Evolutionary conservation across 2,329 filamentous ascomycete genomes (phyloP), one percentile per base, ranked within the genome.

Genomic region (Phialocephala sp.): DNA sequence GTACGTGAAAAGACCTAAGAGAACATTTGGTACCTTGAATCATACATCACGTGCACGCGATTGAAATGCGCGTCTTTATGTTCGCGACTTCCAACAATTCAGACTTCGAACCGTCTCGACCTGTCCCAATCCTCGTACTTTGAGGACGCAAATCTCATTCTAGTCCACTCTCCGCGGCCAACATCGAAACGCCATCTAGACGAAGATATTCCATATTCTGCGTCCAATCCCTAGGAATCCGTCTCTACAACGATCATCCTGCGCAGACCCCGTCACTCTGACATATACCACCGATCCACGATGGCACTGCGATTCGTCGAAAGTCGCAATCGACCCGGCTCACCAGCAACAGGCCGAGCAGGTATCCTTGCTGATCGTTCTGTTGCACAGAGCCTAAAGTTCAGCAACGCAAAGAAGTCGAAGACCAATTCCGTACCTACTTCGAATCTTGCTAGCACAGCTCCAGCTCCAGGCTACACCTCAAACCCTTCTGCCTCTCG

Each of bases 401-500:
- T 54, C 24, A 20, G 15, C 15, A 54, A 24, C 6, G 22, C 11
- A 6, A 27, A 8, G 11, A 50, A 50, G 45, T 15, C 41, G 18
- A 43, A 20, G 11, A 20, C 24, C 24, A 54, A 24, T 32, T 54
- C 58, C 39, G 22, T 22, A 32, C 4, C 47, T 43, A 36, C 45
- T 24, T 27, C 35, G 37, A 43, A 45, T 4, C 45, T 54, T 27
- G 9, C 63, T 6, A 62, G 43, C 39, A 65, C 32, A 11, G 24
- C 35, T 12, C 59, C 39, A 24, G 54, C 55, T 43, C 54, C 59
- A 9, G 63, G n/a, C 6, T 62, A 65, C 20, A 20, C 6, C 18
- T 66, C 64, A 15, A 60, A 63, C 18, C 64, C 32, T 9, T n/a
- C 20, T 37, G 32, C 55, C 35, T 9, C 15, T 24, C 64, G 37